These are phyloP conservation scores for Rhizopogon vinicolor DNA, from an alignment of 768 basidiomycete genomes.

Conservation along the genomic window DNA sequence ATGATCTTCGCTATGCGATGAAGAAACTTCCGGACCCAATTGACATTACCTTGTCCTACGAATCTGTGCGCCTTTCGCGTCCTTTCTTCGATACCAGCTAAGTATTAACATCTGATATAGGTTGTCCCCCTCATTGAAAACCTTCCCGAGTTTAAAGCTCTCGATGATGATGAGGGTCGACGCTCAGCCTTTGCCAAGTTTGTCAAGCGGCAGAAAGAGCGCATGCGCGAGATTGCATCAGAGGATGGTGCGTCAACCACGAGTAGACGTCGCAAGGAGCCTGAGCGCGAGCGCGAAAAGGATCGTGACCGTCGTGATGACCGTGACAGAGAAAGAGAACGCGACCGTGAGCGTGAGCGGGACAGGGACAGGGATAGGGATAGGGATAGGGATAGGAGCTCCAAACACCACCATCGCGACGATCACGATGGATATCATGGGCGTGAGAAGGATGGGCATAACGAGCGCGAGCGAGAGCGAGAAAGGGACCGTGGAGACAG, in stretches of 20 bases:
- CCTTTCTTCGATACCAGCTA: background rate
- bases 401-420: constrained; percentile 21
- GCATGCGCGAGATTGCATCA: constrained; percentile 68
- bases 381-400: constrained; percentile 21
- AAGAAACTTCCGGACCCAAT: constrained; percentile 84
- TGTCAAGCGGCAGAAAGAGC: constrained; percentile 90
- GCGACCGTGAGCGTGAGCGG: constrained; percentile 25
- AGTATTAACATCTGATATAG: constrained; percentile 31
- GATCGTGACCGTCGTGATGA: constrained; percentile 36
- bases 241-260: constrained; percentile 82
- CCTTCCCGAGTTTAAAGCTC: constrained; percentile 79
- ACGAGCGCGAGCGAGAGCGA: constrained; percentile 36
- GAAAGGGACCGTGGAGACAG: constrained; percentile 35
- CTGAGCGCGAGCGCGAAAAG: constrained; percentile 43
- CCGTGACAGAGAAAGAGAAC: constrained; percentile 28
- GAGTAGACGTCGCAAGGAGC: constrained; percentile 79
- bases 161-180: constrained; percentile 85
- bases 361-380: constrained; percentile 11
- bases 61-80: constrained; percentile 54
- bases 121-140: constrained; percentile 73
- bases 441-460: constrained; percentile 20
- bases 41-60: constrained; percentile 71
- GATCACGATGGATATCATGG: constrained; percentile 6
- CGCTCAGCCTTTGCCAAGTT: constrained; percentile 83
- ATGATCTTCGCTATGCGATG: constrained; percentile 93